Evolutionary conservation across 2,329 filamentous ascomycete genomes (phyloP).

Genomic region (Alternaria infectoria): DNA sequence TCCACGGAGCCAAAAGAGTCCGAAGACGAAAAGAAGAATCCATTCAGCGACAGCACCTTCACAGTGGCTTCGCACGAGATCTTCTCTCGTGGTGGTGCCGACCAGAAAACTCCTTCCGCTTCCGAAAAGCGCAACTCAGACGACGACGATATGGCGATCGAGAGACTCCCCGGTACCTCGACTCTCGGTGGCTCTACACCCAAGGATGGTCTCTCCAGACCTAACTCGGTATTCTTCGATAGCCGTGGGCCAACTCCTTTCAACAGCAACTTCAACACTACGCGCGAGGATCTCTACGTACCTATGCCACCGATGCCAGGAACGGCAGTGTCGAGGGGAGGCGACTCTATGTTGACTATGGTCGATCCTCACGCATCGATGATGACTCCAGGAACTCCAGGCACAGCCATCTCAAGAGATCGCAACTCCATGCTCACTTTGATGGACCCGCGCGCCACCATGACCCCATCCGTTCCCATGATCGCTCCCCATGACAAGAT

Average conservation of each 20-base stretch:
- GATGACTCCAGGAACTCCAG: not conserved
- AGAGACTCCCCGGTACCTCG: constrained; percentile 24
- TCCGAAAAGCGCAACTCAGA: constrained; percentile 18
- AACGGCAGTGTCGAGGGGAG: not conserved
- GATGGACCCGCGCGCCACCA: not conserved
- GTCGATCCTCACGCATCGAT: not conserved
- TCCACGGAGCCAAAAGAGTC: not conserved
- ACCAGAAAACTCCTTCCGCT: not conserved
- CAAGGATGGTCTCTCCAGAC: constrained; percentile 21
- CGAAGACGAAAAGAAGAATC: constrained; percentile 5
- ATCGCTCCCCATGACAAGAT: constrained; percentile 27
- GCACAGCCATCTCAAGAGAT: not conserved
- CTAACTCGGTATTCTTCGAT: constrained; percentile 30
- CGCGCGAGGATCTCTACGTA: constrained; percentile 17
- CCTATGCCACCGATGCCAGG: constrained; percentile 1
- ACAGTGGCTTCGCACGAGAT: not conserved
- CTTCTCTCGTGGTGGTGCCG: not conserved
- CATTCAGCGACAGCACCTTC: constrained; percentile 8
- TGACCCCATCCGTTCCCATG: not conserved
- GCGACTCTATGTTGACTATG: constrained; percentile 27
- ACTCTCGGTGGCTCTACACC: constrained; percentile 28
- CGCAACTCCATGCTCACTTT: constrained; percentile 27
- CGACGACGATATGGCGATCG: constrained; percentile 33
- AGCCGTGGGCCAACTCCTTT: constrained; percentile 31
- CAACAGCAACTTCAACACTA: constrained; percentile 24